Evolutionary conservation across 306 rosid genomes (phyloP), one percentile per base, ranked within the genome.

Genomic region (Rosa persica): DNA sequence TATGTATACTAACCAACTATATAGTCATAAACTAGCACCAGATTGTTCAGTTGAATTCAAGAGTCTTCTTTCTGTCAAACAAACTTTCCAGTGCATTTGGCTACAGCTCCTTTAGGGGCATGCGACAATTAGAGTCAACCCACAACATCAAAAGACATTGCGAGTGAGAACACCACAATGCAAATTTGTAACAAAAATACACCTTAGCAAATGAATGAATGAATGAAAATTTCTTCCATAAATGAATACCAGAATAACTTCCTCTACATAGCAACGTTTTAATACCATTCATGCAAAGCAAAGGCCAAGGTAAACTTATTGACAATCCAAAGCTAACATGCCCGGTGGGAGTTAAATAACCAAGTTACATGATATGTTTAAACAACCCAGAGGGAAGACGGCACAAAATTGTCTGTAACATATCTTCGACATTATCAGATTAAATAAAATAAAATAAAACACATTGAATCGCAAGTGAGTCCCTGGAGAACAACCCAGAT

Each of bases 351-450:
- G 79, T 76, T 70, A 65, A 73, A 61, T 34, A 73, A 66, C 73
- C 23, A 67, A 82, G 84, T 77, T 70, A 80, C 92, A 81, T 78
- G 71, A 78, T 75, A 86, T 78, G 74, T 78, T 76, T 66, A 74
- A 81, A 71, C 80, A 78, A 47, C 78, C 71, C 80, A 54, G 69
- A 40, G 70, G 62, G 36, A 80, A 67, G 65, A 44, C 58, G 40
- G 74, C 72, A 64, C 71, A 78, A 76, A 83, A 23, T 55, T 47
- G 89, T 77, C 83, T 76, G 78, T 68, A 75, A 78, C 79, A 36
- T 83, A 77, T 89, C 85, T 88, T 84, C 83, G 84, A 82, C 88
- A 87, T 84, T 83, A 87, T 86, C 97, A 23, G 81, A 86, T 67
- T 55, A 80, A 87, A 68, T 65, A 74, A 0, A n/a, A n/a, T n/a